Conservation (phyloP, 768 basidiomycete genomes). For the Tricholoma saponaceum region DNA sequence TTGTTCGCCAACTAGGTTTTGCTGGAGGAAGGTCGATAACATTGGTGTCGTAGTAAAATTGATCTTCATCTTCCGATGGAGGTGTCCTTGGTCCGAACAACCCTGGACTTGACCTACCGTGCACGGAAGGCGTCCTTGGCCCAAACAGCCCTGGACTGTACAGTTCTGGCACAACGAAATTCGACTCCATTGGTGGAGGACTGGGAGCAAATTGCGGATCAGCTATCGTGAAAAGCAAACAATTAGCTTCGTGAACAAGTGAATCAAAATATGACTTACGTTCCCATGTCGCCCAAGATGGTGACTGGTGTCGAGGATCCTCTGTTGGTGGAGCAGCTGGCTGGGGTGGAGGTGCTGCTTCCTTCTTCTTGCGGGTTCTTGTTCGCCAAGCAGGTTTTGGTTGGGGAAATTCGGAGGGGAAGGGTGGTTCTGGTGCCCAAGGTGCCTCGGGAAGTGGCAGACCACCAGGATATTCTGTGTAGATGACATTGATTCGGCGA, state of each 20-base stretch:
- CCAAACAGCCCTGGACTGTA: constrained; percentile 73
- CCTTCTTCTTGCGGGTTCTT: constrained; percentile 37
- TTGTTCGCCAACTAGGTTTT: too few relatives aligned
- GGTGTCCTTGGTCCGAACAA: too few relatives aligned
- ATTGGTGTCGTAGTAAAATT: too few relatives aligned
- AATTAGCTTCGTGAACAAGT: constrained; percentile 2
- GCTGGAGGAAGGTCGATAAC: too few relatives aligned
- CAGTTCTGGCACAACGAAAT: constrained; percentile 54
- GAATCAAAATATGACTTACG: constrained; percentile 38
- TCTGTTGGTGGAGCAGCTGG: constrained; percentile 21
- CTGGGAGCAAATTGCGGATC: constrained; percentile 55
- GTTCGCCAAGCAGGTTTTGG: constrained; percentile 64
- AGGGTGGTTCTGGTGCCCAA: constrained; percentile 21
- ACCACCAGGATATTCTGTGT: too few relatives aligned
- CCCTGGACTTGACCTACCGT: too few relatives aligned
- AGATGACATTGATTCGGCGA: too few relatives aligned
- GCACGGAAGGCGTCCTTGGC: constrained; percentile 57
- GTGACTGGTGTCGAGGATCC: constrained; percentile 6
- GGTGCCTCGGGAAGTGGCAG: constrained; percentile 38
- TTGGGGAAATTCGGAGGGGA: constrained; percentile 39
- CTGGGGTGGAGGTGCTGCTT: constrained; percentile 31
- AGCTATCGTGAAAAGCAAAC: constrained; percentile 37
- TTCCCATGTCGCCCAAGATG: constrained; percentile 65
- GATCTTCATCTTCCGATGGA: too few relatives aligned
- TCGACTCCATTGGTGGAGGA: constrained; percentile 56